Percentiles rank a stretch among this genome's conserved stretches.
These are phyloP conservation scores for Monosporascus sp. DNA, from an alignment of 2,329 filamentous ascomycete genomes.

Conservation along the genomic window DNA sequence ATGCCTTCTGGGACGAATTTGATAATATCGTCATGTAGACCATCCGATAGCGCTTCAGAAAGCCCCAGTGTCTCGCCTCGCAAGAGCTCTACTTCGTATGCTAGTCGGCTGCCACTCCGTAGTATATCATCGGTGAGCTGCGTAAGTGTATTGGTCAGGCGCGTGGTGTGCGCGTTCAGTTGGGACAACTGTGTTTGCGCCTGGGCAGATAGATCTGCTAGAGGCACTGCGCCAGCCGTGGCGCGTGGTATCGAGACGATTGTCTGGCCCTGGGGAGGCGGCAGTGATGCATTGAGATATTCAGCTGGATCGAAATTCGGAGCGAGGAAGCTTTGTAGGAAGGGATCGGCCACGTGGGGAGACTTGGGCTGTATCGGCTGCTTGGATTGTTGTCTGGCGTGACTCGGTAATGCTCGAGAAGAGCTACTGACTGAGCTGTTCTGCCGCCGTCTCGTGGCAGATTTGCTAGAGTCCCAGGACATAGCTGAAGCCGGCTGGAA, in stretches of 20 bases:
- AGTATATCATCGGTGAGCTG: conserved; percentile 93
- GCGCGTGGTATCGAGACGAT: conserved; percentile 19
- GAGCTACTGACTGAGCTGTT: conserved; percentile 34
- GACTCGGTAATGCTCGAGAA: conserved; percentile 33
- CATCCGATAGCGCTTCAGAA: conserved; percentile 70
- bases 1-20: conserved; percentile 61
- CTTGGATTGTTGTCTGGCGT: conserved; percentile 33
- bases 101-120: conserved; percentile 77
- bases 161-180: conserved; percentile 80
- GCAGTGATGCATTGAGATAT: conserved; percentile 77
- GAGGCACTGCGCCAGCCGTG: conserved; percentile 43
- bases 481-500: conserved; percentile 15
- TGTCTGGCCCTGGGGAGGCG: conserved; percentile 52
- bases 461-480: conserved; percentile 33
- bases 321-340: conserved; percentile 68
- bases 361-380: conserved; percentile 44
- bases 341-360: conserved; percentile 63
- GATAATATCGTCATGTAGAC: conserved; percentile 63
- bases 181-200: conserved; percentile 82
- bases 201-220: conserved; percentile 73
- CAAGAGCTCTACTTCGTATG: conserved; percentile 90
- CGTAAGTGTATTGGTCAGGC: conserved; percentile 75
- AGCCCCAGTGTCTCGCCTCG: conserved; percentile 83
- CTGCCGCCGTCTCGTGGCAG: conserved; percentile 37
- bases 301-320: conserved; percentile 75